Evolutionary conservation across 768 basidiomycete species (phyloP), one percentile per base, ranked within the genome.

Genomic region (Russula brevipes): DNA sequence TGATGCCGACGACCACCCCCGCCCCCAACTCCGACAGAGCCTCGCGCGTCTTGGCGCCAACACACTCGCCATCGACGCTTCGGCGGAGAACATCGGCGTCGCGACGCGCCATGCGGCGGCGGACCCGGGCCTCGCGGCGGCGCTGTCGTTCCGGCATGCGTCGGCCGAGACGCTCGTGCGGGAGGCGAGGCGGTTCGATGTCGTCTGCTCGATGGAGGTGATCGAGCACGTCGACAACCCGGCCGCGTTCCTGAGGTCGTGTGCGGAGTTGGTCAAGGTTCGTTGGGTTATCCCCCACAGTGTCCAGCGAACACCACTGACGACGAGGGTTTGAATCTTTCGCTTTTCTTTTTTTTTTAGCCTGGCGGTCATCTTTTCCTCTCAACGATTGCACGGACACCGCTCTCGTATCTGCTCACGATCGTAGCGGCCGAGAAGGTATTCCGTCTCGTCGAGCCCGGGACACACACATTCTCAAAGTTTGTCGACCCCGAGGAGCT

Each of bases 131-230:
- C 78, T 96, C 19, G 69, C 76, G 9, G 69, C 76, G 9, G 8
- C 70, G 2, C 78, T 95, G 31, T 73, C 77, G 0, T 98, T 98
- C 75, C 75, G 83, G 8, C 85, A 91, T 69, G 79, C 83, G 0
- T 79, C 89, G 0, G 92, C 89, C 0, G 94, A 98, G 71, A 79
- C 79, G 0, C 80, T 99, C 4, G 75, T 91, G 35, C 71, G 80
- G 11, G 84, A 85, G 5, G 72, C 81, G 14, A 80, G 80, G 68
- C 83, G 83, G 56, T 98, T 88, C 71, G 96, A 98, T 72, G 82
- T 94, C 19, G 94, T 99, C 14, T 97, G 94, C 72, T 90, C 94
- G 10, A 92, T 98, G 92, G 97, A 99, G 74, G 96, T 99, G 8
- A 72, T 99, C 36, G 97, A 99, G 76, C 97, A 99, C 71, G 97